Percentiles rank a stretch among this genome's conserved stretches.
These are phyloP conservation scores for Beauveria sp. DNA, from an alignment of 2,329 filamentous ascomycete species.

Conservation along the genomic window DNA sequence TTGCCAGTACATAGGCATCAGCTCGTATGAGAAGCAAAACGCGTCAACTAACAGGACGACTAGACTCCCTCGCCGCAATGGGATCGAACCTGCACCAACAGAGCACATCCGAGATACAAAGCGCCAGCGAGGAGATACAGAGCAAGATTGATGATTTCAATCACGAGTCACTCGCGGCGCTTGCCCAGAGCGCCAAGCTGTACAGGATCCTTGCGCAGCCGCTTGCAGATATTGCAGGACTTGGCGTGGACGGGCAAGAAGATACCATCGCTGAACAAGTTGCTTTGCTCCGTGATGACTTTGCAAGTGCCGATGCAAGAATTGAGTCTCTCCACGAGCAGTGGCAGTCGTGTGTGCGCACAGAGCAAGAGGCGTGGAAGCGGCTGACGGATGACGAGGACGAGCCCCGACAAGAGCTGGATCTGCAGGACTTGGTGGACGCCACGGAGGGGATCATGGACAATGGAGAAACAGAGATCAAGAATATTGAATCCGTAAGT, in stretches of 20 bases:
- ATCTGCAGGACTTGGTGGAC: not conserved
- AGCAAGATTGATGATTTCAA: not conserved
- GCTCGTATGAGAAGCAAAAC: not conserved
- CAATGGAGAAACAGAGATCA: constrained; percentile 19
- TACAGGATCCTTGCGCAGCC: not conserved
- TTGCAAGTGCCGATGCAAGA: constrained; percentile 10
- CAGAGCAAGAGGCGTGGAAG: constrained; percentile 7
- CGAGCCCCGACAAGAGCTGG: not conserved
- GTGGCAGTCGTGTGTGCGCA: constrained; percentile 2
- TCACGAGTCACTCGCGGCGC: not conserved
- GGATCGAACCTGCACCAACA: not conserved
- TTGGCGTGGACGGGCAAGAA: not conserved
- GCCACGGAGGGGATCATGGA: not conserved
- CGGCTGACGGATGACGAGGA: not conserved
- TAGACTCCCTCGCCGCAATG: not conserved
- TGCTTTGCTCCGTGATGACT: constrained; percentile 14
- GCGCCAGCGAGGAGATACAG: not conserved
- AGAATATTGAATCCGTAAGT: constrained; percentile 23
- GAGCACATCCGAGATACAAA: not conserved
- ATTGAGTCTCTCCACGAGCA: not conserved
- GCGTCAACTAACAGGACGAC: not conserved
- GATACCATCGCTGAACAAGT: constrained; percentile 22
- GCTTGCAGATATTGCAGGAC: not conserved
- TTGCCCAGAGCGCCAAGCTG: not conserved
- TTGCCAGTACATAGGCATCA: not conserved